Conservation (phyloP, 805 yeast genomes). For the Yueomyces sp. region DNA sequence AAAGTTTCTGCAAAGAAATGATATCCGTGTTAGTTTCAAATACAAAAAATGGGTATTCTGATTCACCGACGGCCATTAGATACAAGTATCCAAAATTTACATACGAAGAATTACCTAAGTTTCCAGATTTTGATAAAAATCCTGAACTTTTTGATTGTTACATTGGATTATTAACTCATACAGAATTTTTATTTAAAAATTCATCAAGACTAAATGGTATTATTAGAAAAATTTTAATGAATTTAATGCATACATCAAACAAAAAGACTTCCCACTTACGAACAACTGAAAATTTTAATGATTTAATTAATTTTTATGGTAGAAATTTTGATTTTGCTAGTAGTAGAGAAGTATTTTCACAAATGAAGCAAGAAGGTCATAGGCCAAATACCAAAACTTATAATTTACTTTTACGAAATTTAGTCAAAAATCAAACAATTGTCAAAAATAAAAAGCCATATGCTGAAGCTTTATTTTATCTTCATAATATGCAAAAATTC, state of each 20-base stretch:
- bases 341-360: constrained; percentile 27
- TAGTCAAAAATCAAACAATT: constrained; percentile 18
- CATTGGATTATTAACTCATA: constrained; percentile 26
- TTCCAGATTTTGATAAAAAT: constrained; percentile 21
- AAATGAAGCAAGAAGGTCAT: constrained; percentile 26
- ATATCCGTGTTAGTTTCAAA: neutral
- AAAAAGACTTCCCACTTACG: constrained; percentile 20
- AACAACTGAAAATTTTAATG: constrained; percentile 24
- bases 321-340: constrained; percentile 27
- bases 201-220: constrained; percentile 28
- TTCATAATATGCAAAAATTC: constrained; percentile 21
- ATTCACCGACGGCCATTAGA: neutral
- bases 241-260: constrained; percentile 29
- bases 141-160: constrained; percentile 21
- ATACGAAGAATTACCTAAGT: constrained; percentile 24
- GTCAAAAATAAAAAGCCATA: constrained; percentile 17
- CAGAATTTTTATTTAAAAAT: constrained; percentile 23
- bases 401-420: constrained; percentile 25
- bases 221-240: constrained; percentile 26
- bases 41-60: neutral
- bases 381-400: constrained; percentile 27
- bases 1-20: neutral
- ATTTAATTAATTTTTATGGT: constrained; percentile 27
- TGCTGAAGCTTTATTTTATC: constrained; percentile 16
- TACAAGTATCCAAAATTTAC: constrained; percentile 1